These are phyloP conservation scores for Oenanthe sinensis DNA, from an alignment of 129 eudicot species.

Conservation along the genomic window DNA sequence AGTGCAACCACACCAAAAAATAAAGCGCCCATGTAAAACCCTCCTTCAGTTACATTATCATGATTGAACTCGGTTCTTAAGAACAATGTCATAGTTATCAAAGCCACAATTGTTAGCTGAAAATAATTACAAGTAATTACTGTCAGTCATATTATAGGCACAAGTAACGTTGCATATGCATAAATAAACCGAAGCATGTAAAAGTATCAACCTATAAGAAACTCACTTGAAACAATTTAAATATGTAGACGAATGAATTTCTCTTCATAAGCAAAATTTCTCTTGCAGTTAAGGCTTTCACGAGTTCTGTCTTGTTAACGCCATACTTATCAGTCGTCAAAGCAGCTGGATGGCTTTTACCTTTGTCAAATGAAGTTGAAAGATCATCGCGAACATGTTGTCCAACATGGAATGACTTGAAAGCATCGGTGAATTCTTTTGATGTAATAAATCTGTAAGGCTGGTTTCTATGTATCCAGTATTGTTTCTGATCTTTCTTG, in stretches of 20 bases:
- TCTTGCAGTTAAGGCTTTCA: constrained; percentile 55
- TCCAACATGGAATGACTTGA: constrained; percentile 57
- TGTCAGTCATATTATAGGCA: not conserved
- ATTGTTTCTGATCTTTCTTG: constrained; percentile 77
- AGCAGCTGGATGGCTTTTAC: constrained; percentile 84
- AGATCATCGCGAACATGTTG: constrained; percentile 29
- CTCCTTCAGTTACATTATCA: constrained; percentile 28
- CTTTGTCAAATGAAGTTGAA: constrained; percentile 54
- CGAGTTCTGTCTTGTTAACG: constrained; percentile 31
- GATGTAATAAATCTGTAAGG: constrained; percentile 60
- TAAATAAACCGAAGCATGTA: not conserved
- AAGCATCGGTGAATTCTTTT: constrained; percentile 59
- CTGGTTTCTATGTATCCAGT: constrained; percentile 47
- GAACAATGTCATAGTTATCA: constrained; percentile 49
- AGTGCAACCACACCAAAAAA: constrained; percentile 31
- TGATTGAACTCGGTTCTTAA: constrained; percentile 56
- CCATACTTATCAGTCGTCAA: constrained; percentile 55
- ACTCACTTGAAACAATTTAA: constrained; percentile 58
- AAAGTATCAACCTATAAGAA: not conserved
- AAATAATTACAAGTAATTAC: not conserved
- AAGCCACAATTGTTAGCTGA: constrained; percentile 41
- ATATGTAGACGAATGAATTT: constrained; percentile 66
- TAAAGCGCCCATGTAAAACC: constrained; percentile 37
- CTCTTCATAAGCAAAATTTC: constrained; percentile 77
- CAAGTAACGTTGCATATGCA: not conserved